Percentiles rank a stretch among this genome's conserved stretches.
Conservation (phyloP, 2,329 filamentous ascomycete genomes). For the Acarospora socialis region DNA sequence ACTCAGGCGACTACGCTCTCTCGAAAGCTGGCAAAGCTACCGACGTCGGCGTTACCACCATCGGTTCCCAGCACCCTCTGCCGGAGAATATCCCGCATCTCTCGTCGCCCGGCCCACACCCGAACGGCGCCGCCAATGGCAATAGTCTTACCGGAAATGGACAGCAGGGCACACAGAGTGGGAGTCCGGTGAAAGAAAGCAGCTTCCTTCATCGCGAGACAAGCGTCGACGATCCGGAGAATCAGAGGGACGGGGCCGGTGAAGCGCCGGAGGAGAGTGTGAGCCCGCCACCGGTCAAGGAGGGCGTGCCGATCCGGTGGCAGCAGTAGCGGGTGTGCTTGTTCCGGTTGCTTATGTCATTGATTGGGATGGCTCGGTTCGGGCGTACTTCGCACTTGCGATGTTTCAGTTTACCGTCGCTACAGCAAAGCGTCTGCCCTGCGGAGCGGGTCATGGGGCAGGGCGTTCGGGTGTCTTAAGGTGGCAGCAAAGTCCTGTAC, state of each 20-base stretch:
- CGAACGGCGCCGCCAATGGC: slow-evolving; percentile 13
- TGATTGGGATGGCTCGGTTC: too few species aligned
- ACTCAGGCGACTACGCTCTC: slow-evolving; percentile 90
- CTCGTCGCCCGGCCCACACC: slow-evolving; percentile 36
- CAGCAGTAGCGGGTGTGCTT: too few species aligned
- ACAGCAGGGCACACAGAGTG: slow-evolving; percentile 36
- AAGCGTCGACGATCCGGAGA: slow-evolving; percentile 40
- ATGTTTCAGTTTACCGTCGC: too few species aligned
- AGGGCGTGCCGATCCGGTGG: slow-evolving; percentile 50
- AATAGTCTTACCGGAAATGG: slow-evolving; percentile 16
- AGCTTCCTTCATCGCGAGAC: slow-evolving; percentile 76
- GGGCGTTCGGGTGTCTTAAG: too few species aligned
- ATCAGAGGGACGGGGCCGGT: slow-evolving; percentile 17
- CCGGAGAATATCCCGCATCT: slow-evolving; percentile 92
- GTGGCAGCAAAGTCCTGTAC: too few species aligned
- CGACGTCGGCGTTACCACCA: slow-evolving; percentile 80
- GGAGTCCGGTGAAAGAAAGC: slow-evolving; percentile 80
- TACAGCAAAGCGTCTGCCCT: too few species aligned
- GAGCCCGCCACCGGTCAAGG: slow-evolving; percentile 31
- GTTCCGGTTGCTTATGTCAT: too few species aligned
- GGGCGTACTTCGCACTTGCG: too few species aligned
- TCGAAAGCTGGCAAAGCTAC: slow-evolving; percentile 95
- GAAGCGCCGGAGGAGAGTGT: slow-evolving; percentile 20
- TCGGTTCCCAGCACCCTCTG: slow-evolving; percentile 87
- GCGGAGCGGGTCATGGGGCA: too few species aligned